A percentile compares a stretch with the other conserved stretches of the same genome.
phyloP scores from a whole-genome alignment of 2,329 filamentous ascomycete species.

The Penicillium palitans region DNA sequence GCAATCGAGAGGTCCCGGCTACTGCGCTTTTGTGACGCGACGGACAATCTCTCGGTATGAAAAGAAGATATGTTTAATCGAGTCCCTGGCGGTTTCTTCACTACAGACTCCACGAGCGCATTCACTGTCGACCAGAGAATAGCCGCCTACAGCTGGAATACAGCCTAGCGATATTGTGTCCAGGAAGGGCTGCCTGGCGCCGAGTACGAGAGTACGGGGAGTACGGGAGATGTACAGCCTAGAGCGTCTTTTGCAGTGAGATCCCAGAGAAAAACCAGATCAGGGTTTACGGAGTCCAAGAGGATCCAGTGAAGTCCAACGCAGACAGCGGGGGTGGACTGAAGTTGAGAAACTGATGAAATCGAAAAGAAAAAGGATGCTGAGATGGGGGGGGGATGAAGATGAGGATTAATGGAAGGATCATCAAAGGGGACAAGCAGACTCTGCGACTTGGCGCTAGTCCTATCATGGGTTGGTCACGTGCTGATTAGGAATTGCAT shows the following conservation, averaged over 20 bases:
- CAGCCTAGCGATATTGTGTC: slow-evolving; percentile 38
- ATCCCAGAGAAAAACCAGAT: slow-evolving; percentile 18
- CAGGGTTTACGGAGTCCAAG: slow-evolving; percentile 29
- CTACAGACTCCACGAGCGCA: slow-evolving; percentile 41
- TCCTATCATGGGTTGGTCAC: not conserved
- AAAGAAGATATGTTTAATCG: slow-evolving; percentile 28
- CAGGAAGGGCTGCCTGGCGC: slow-evolving; percentile 31
- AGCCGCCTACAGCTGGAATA: slow-evolving; percentile 43
- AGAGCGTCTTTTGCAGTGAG: slow-evolving; percentile 26
- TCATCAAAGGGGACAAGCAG: slow-evolving; percentile 11
- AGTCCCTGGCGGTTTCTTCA: slow-evolving; percentile 33
- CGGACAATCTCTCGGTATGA: slow-evolving; percentile 3
- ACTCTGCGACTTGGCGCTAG: slow-evolving; percentile 7
- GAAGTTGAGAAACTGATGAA: slow-evolving; percentile 12
- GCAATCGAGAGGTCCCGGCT: slow-evolving; percentile 15
- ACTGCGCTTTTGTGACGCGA: slow-evolving; percentile 6
- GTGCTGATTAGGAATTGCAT: not conserved
- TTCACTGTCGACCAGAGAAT: slow-evolving; percentile 33
- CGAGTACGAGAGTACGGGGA: slow-evolving; percentile 39
- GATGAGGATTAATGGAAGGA: slow-evolving; percentile 15
- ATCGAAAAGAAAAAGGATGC: slow-evolving; percentile 12
- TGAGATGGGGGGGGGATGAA: slow-evolving; percentile 12
- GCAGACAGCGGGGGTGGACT: slow-evolving; percentile 6
- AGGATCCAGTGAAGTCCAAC: slow-evolving; percentile 6
- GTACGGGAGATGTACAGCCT: slow-evolving; percentile 31